Evolutionary conservation across 2,329 filamentous ascomycete species (phyloP), one percentile per base, ranked within the genome.

Genomic region (Fusarium fujikuroi): DNA sequence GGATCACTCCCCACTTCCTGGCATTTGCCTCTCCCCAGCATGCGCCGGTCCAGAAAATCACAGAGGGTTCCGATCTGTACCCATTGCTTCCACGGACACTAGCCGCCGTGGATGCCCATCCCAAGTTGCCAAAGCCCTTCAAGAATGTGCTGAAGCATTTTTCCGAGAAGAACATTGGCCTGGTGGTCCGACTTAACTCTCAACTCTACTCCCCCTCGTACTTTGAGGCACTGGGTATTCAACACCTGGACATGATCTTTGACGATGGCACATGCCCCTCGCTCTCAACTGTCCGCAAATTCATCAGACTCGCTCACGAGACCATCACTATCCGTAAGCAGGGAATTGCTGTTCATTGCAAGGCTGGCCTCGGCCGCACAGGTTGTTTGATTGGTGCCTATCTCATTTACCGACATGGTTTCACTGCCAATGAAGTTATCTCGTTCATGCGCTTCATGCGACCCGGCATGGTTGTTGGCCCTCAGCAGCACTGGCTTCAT

Each of bases 391-490:
- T 99, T 79, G 96, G 96, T 66, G 96, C 96, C 37, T 99, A 99
- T 80, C 88, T 99, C 69, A 98, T 99, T 80, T 99, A 99, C 86
- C 91, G 95, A 75, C 93, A 98, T 82, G 96, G 94, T 64, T 99
- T 98, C 83, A 98, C 95, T 10, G 96, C 96, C 74, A 97, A 98
- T 80, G 95, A 98, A 84, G 91, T 97, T 78, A 98, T 98, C 81
- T 93, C 95, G 7, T 99, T 95, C 83, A 98, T 99, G 95, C 92
- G 95, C 69, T 99, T 99, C 85, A 98, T 98, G 95, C 90, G 95
- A 66, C 96, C 96, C 0, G 96, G 96, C 60, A 99, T 99, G 96
- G 96, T 99, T 11, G 96, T 99, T 60, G 96, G 96, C 2, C 96
- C 96, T 43, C 96, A 99, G 81, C 96, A 99, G 84, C 96, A 99